Percentiles rank a stretch among this genome's conserved stretches.
Evolutionary conservation across 768 basidiomycete species (phyloP).

Genomic region (Lactifluus hygrophoroides): DNA sequence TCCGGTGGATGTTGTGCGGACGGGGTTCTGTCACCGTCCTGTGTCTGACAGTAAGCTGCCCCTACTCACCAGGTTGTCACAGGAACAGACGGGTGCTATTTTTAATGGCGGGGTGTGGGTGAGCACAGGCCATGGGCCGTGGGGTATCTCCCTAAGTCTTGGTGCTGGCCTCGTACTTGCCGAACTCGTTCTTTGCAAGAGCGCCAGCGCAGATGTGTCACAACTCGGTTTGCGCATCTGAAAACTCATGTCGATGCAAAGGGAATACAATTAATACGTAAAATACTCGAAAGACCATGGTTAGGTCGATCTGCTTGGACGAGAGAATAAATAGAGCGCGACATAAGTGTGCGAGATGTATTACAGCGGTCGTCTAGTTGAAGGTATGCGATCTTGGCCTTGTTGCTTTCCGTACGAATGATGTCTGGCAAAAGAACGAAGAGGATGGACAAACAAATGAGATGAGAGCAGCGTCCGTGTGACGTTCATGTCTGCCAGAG

Average conservation of each 20-base stretch:
- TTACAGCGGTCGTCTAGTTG: neutral
- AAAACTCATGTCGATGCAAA: neutral
- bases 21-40: conserved; percentile 32
- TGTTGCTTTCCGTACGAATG: neutral
- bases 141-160: conserved; percentile 30
- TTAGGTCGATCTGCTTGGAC: neutral
- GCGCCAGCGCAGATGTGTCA: conserved; percentile 26
- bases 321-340: neutral
- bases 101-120: conserved; percentile 25
- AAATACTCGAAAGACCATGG: neutral
- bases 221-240: neutral
- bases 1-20: conserved; percentile 22
- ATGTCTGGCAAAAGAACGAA: neutral
- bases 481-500: neutral
- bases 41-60: conserved; percentile 27
- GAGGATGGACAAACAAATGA: conserved; percentile 16
- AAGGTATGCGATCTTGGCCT: neutral
- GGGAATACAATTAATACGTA: neutral
- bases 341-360: neutral
- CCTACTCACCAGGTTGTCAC: conserved; percentile 26
- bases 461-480: conserved; percentile 5
- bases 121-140: conserved; percentile 33
- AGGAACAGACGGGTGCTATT: conserved; percentile 25
- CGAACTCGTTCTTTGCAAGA: conserved; percentile 25
- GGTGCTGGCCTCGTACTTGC: conserved; percentile 28